Conservation (phyloP, 768 basidiomycete species). For the Naganishia onofrii region DNA sequence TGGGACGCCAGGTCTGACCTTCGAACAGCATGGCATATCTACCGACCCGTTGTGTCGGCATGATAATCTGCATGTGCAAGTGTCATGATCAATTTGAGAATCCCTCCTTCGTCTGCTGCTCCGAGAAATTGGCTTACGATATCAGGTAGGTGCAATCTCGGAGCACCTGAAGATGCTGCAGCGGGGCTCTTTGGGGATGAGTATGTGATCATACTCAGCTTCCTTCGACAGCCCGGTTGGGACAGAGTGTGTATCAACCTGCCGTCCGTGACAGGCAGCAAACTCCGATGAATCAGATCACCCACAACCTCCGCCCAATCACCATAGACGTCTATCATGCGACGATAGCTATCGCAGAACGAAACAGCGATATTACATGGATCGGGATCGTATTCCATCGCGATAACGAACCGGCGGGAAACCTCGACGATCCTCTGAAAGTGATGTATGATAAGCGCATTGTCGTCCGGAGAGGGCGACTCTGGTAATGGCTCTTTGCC, state of each 20-base stretch:
- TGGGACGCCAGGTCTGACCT: neutral
- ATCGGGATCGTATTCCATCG: conserved; percentile 20
- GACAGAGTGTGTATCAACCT: conserved; percentile 3
- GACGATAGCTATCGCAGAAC: neutral
- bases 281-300: neutral
- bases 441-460: neutral
- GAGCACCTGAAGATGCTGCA: neutral
- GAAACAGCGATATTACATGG: conserved; percentile 4
- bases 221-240: neutral
- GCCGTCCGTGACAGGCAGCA: neutral
- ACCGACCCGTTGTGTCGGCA: conserved; percentile 13
- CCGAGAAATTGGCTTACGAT: neutral
- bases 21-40: conserved; percentile 15
- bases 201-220: neutral
- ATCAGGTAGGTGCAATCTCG: conserved; percentile 2
- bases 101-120: neutral
- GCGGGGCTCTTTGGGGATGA: neutral
- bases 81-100: neutral
- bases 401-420: conserved; percentile 3
- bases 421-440: conserved; percentile 18
- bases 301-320: conserved; percentile 12
- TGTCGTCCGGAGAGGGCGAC: neutral
- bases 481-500: neutral
- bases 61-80: conserved; percentile 7
- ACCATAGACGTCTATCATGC: neutral